Evolutionary conservation across 345 rosid genomes (phyloP), one percentile per base, ranked within the genome.

Genomic region (Hibiscus tridactylites): DNA sequence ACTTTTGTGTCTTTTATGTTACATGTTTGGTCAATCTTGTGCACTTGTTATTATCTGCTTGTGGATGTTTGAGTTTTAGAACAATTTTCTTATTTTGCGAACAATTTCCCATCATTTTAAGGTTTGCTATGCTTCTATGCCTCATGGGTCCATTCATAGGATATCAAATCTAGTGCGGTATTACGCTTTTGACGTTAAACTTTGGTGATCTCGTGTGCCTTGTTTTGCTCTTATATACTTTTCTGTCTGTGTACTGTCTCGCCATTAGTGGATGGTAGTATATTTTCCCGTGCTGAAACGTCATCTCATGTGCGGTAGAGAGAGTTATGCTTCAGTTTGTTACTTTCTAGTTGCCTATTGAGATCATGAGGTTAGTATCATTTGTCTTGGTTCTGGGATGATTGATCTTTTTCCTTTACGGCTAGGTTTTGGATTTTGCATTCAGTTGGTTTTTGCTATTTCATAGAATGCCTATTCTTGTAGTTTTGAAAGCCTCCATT

Each of bases 51-150:
- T 67, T 67, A 46, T 49, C 26, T 68, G 24, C 9, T 50, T 50
- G 24, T 7, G 35, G 59, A 68, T 28, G 26, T 29, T 67, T 47
- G 58, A 47, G 24, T 15, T 15, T 67, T 28, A 10, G 15, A 66
- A 26, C 31, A 44, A 6, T 44, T 28, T 44, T 21, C 70, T 64
- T 64, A 42, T 13, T 42, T 21, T 35, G 10, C 17, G 6, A 62
- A 35, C 47, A 37, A 39, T 42, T 65, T 11, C 13, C 46, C 50
- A 39, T 17, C 16, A 12, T 6, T 21, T 65, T 66, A 4, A 26
- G 70, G 33, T 46, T 46, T 26, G 37, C 56, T 17, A 66, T 54
- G 56, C 9, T 66, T 65, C 52, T 66, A 46, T 66, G 56, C 70
- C 19, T 44, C 35, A 66, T 15, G 19, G 19, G 12, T 46, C 19